Evolutionary conservation across 176 grass and related monocot genomes (phyloP).

Genomic region (Thalia dealbata): DNA sequence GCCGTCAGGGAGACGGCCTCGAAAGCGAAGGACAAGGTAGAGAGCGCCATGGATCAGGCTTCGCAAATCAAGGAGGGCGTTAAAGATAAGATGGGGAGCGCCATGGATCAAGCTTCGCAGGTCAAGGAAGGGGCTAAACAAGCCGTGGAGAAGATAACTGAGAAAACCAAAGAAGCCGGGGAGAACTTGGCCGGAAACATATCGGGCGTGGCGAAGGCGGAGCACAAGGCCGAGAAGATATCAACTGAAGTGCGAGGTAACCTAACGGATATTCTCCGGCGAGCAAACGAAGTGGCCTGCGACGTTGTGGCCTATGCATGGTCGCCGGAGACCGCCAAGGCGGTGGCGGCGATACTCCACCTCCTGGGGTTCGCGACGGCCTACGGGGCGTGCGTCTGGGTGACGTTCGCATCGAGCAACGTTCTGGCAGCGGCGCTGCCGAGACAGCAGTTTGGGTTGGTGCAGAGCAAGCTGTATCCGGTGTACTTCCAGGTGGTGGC

Average conservation of each 20-base stretch:
- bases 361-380: conserved; percentile 48
- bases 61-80: conserved; percentile 3
- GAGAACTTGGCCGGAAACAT: not conserved
- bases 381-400: conserved; percentile 66
- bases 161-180: conserved; percentile 12
- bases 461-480: conserved; percentile 90
- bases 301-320: conserved; percentile 34
- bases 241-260: conserved; percentile 35
- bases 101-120: conserved; percentile 14
- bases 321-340: conserved; percentile 24
- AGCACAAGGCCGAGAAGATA: conserved; percentile 16
- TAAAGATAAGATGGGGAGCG: too few species aligned
- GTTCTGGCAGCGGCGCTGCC: conserved; percentile 46
- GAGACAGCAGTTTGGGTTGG: conserved; percentile 56
- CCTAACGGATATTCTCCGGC: conserved; percentile 41
- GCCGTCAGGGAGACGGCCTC: conserved; percentile 28
- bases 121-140: conserved; percentile 24
- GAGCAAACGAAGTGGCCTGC: conserved; percentile 39
- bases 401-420: conserved; percentile 77
- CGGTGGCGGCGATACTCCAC: conserved; percentile 35
- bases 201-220: not conserved
- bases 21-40: conserved; percentile 6
- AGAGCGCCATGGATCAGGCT: conserved; percentile 19
- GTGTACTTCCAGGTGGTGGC: conserved; percentile 73
- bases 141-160: conserved; percentile 11